Evolutionary conservation across 129 eudicot genomes (phyloP).

Genomic region (Chrysanthemum lavandulifolium): DNA sequence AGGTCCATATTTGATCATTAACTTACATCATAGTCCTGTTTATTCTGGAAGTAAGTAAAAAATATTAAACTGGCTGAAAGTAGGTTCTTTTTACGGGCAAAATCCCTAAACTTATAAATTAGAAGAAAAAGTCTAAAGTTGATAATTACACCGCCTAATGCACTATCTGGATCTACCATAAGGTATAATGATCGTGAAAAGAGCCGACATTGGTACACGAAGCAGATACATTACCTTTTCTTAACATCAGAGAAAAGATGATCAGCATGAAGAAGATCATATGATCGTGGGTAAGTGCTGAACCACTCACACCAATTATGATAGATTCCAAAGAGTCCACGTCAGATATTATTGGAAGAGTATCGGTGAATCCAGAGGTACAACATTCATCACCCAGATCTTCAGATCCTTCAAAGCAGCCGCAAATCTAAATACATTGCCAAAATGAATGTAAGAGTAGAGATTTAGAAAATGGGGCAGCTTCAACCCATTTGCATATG

Average conservation of each 20-base stretch:
- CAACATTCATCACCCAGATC: conserved; percentile 74
- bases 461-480: background rate
- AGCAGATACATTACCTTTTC: conserved; percentile 42
- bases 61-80: too few relatives aligned
- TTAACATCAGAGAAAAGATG: conserved; percentile 63
- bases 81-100: too few relatives aligned
- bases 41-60: too few relatives aligned
- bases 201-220: too few relatives aligned
- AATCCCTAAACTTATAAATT: too few relatives aligned
- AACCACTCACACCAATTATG: conserved; percentile 71
- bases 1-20: too few relatives aligned
- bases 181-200: too few relatives aligned
- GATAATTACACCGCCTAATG: background rate
- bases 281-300: conserved; percentile 69
- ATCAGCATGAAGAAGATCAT: conserved; percentile 77
- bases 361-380: conserved; percentile 53
- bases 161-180: too few relatives aligned
- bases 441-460: background rate
- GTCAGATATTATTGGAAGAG: conserved; percentile 65
- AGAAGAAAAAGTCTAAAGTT: too few relatives aligned
- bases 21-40: too few relatives aligned
- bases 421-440: conserved; percentile 46
- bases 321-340: conserved; percentile 62
- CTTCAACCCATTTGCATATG: background rate
- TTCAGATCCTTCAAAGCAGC: conserved; percentile 60